Evolutionary conservation across 2,329 filamentous ascomycete species (phyloP).

Genomic region (Colletotrichum somersetense): DNA sequence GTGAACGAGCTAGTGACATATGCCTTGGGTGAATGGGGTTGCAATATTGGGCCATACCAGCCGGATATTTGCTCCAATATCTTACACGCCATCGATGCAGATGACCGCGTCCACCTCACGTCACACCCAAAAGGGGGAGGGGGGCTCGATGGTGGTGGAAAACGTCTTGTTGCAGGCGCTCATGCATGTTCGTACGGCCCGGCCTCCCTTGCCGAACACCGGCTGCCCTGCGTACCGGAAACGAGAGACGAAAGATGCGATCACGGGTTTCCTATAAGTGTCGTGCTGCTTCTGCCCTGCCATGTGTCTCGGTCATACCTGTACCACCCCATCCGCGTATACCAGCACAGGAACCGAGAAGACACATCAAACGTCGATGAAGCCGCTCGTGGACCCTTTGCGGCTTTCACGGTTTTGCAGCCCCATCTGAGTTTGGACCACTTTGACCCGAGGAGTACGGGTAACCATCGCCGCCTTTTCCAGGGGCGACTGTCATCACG

Average conservation of each 20-base stretch:
- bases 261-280: slow-evolving; percentile 18
- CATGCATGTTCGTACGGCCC: not conserved
- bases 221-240: slow-evolving; percentile 33
- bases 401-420: no score
- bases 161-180: not conserved
- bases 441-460: not conserved
- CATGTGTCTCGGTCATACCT: slow-evolving; percentile 4
- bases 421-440: not conserved
- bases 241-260: not conserved
- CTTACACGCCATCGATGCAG: not conserved
- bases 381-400: not conserved
- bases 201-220: slow-evolving; percentile 9
- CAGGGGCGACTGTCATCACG: not conserved
- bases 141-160: not conserved
- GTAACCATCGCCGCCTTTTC: not conserved
- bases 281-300: slow-evolving; percentile 16
- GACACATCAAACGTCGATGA: not conserved
- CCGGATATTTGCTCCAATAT: slow-evolving; percentile 6
- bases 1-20: not conserved
- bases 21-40: not conserved
- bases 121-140: slow-evolving; percentile 1
- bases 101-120: slow-evolving; percentile 15
- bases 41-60: slow-evolving; percentile 31
- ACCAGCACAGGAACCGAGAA: slow-evolving; percentile 1
- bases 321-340: slow-evolving; percentile 30